A percentile compares a stretch with the other conserved stretches of the same genome.
These are phyloP conservation scores for Didymosphaeria variabile DNA, from an alignment of 2,329 filamentous ascomycete genomes.

Conservation along the genomic window DNA sequence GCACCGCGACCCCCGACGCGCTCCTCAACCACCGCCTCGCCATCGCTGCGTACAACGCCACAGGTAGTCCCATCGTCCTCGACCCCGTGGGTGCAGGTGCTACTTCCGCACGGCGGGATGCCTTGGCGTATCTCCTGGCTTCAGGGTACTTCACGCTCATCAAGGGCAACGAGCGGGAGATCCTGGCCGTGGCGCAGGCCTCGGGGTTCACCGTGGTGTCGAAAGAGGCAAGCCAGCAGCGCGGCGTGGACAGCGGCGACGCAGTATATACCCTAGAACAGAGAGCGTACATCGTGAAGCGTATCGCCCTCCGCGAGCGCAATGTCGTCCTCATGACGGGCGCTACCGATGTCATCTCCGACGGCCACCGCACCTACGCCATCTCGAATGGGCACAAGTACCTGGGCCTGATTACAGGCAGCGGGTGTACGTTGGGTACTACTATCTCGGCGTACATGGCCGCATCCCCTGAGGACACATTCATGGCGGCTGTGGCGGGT, in stretches of 20 bases:
- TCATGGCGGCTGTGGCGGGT: slow-evolving; percentile 77
- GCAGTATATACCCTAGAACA: slow-evolving; percentile 63
- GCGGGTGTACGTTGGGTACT: slow-evolving; percentile 85
- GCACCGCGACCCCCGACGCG: slow-evolving; percentile 81
- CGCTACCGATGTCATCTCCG: slow-evolving; percentile 76
- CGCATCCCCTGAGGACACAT: slow-evolving; percentile 66
- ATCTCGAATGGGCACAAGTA: slow-evolving; percentile 80
- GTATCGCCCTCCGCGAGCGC: slow-evolving; percentile 72
- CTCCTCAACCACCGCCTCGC: slow-evolving; percentile 77
- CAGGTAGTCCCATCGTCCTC: slow-evolving; percentile 78
- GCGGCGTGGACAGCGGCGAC: slow-evolving; percentile 81
- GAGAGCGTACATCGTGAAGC: slow-evolving; percentile 69
- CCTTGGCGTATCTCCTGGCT: slow-evolving; percentile 75
- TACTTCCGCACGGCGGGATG: slow-evolving; percentile 74
- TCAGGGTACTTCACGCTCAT: slow-evolving; percentile 85
- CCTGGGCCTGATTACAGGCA: slow-evolving; percentile 75
- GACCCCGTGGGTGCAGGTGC: slow-evolving; percentile 93
- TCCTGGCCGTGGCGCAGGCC: slow-evolving; percentile 69
- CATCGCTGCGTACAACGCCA: slow-evolving; percentile 80
- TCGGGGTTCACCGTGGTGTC: slow-evolving; percentile 58
- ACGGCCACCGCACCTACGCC: slow-evolving; percentile 72
- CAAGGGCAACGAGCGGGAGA: slow-evolving; percentile 94
- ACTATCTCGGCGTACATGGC: slow-evolving; percentile 79
- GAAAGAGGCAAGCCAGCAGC: slow-evolving; percentile 64
- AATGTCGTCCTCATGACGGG: slow-evolving; percentile 87